Percentiles rank a stretch among this genome's conserved stretches.
phyloP scores from a whole-genome alignment of 2,329 filamentous ascomycete species.

The Acephala macrosclerotiorum region DNA sequence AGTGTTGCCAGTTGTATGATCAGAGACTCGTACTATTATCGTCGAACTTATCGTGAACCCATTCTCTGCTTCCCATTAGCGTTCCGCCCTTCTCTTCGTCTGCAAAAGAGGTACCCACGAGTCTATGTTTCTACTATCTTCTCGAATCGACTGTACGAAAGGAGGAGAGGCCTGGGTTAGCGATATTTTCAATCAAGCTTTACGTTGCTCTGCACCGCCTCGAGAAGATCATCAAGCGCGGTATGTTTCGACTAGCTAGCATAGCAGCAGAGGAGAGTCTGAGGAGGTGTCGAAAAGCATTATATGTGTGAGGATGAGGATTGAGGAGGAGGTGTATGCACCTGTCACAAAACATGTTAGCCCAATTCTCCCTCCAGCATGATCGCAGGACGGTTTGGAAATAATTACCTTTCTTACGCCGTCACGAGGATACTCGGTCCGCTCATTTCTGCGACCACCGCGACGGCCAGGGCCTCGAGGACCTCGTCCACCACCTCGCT shows the following conservation, averaged over 20 bases:
- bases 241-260: conserved; percentile 34
- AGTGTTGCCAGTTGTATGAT: conserved; percentile 11
- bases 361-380: neutral
- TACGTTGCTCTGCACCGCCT: conserved; percentile 44
- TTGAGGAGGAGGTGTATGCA: conserved; percentile 47
- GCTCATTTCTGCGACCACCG: conserved; percentile 43
- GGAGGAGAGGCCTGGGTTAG: conserved; percentile 53
- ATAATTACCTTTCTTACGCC: conserved; percentile 84
- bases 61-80: conserved; percentile 66
- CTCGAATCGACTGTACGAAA: conserved; percentile 65
- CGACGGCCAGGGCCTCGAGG: conserved; percentile 43
- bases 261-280: conserved; percentile 34
- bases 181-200: conserved; percentile 51
- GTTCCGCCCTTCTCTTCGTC: conserved; percentile 9
- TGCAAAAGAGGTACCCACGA: conserved; percentile 57
- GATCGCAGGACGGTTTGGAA: neutral
- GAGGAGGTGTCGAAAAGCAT: conserved; percentile 46
- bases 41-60: conserved; percentile 92
- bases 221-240: conserved; percentile 42
- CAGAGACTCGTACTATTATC: conserved; percentile 62
- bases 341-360: conserved; percentile 35
- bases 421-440: conserved; percentile 72
- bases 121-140: conserved; percentile 71
- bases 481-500: conserved; percentile 42
- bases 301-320: conserved; percentile 42